Base-by-base conservation (phyloP, 768 basidiomycete genomes). In the Pulveroboletus sp. region DNA sequence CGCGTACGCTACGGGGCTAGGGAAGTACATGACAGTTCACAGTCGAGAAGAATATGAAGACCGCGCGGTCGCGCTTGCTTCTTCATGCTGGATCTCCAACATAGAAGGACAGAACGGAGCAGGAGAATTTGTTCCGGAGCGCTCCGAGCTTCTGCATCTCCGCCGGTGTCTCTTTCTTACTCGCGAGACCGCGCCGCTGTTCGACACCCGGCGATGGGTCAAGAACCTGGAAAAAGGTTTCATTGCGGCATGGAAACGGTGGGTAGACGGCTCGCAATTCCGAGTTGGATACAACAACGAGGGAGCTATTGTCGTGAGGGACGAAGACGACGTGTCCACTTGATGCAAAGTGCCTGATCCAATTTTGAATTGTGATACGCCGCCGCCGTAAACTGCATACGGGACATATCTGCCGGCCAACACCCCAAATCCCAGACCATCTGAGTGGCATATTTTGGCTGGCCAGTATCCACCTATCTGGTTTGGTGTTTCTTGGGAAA, bases 121-220 rank as follows among this genome's bases (percentile, higher is more conserved):
- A 17, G 31, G 16, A n/a, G 46, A n/a, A 4, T 12, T 35, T 1
- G 12, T 26, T 20, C 38, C 51, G 17, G 56, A 38, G 16, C 14
- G 43, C 13, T 73, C 74, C 24, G 73, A 69, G 52, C 63, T 79
- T 9, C 53, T 73, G 16, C 59, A 68, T 6, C 61, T 79, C 39
- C 71, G 77, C 12, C 62, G 64, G 31, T 62, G 68, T 42, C 61
- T 79, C 14, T 78, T 73, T 60, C 51, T 76, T 13, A 58, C 63
- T 36, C 61, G 78, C 5, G 73, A 74, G 30, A 53, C 52, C 5
- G 71, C 71, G 56, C 75, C 78, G 0, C 56, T 79, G 38, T 79
- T 79, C 50, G 78, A 79, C 47, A 79, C 78, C 2, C 43, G 29
- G 41, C 62, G 74, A 27, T 79, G 77, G 76, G 73, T 72, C 16